Percentiles rank a stretch among this genome's conserved stretches.
Evolutionary conservation across 352 stramenopile species (phyloP).

Genomic region (Pythium dissimile): DNA sequence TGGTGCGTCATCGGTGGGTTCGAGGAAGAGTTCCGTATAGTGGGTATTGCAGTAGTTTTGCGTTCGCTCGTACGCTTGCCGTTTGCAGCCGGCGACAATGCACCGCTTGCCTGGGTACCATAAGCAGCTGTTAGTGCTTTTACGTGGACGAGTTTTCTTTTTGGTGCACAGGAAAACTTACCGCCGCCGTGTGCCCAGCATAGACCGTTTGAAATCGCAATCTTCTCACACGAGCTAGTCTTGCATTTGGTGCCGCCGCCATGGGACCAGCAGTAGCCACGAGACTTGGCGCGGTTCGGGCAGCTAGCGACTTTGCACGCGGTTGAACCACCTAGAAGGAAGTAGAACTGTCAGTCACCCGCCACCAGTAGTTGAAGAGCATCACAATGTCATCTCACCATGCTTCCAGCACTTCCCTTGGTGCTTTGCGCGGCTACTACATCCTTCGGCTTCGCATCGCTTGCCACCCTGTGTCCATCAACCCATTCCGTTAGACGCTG

Average conservation of each 20-base stretch:
- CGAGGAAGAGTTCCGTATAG: slow-evolving; percentile 26
- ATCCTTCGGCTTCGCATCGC: slow-evolving; percentile 50
- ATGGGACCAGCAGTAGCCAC: slow-evolving; percentile 85
- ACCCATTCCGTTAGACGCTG: background rate
- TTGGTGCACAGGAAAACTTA: background rate
- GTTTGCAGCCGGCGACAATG: slow-evolving; percentile 61
- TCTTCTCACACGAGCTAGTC: slow-evolving; percentile 60
- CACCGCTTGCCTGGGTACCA: slow-evolving; percentile 48
- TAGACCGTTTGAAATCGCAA: slow-evolving; percentile 71
- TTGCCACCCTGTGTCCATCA: slow-evolving; percentile 49
- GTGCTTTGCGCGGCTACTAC: slow-evolving; percentile 71
- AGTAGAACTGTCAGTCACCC: no score
- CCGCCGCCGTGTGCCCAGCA: slow-evolving; percentile 77
- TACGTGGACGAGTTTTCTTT: no score
- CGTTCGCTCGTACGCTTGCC: slow-evolving; percentile 76
- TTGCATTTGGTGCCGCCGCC: slow-evolving; percentile 84
- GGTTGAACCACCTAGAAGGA: slow-evolving; percentile 40
- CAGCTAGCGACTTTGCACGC: slow-evolving; percentile 70
- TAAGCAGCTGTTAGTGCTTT: background rate
- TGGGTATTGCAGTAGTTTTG: slow-evolving; percentile 75
- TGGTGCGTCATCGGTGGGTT: background rate
- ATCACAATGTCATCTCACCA: slow-evolving; percentile 21
- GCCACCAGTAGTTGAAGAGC: no score
- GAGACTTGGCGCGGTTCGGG: slow-evolving; percentile 79
- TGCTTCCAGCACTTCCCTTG: slow-evolving; percentile 73